These are phyloP conservation scores for Plasmodium sp. DNA, from an alignment of 169 alveolate species.

Conservation along the genomic window DNA sequence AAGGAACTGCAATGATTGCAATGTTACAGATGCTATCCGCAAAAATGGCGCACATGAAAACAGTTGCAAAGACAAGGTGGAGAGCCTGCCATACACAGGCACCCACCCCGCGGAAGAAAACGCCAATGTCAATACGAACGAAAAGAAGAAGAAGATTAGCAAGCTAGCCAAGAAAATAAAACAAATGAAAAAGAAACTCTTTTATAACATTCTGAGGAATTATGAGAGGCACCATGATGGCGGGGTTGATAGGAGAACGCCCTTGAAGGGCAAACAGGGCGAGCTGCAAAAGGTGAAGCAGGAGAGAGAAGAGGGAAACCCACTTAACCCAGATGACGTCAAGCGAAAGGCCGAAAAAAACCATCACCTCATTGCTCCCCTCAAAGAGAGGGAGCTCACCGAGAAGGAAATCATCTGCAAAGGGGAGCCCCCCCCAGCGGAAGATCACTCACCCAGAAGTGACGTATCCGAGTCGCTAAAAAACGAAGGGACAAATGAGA, in stretches of 20 bases:
- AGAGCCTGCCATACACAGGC: background rate
- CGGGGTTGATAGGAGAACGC: background rate
- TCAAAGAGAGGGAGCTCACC: background rate
- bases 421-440: background rate
- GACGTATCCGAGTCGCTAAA: background rate
- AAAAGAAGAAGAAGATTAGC: background rate
- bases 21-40: background rate
- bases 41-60: background rate
- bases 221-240: background rate
- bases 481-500: background rate
- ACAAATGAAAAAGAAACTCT: constrained; percentile 19
- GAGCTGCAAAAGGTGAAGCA: background rate
- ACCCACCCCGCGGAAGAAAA: background rate
- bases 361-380: background rate
- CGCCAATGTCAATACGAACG: background rate
- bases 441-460: background rate
- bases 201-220: constrained; percentile 10
- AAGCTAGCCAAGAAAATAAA: constrained; percentile 10
- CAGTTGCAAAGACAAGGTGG: background rate
- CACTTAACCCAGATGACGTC: background rate
- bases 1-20: background rate
- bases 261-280: background rate
- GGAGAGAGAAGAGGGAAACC: background rate
- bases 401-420: background rate
- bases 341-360: background rate